These are phyloP conservation scores for Lagenaria siceraria DNA, from an alignment of 306 rosid species.

Conservation along the genomic window DNA sequence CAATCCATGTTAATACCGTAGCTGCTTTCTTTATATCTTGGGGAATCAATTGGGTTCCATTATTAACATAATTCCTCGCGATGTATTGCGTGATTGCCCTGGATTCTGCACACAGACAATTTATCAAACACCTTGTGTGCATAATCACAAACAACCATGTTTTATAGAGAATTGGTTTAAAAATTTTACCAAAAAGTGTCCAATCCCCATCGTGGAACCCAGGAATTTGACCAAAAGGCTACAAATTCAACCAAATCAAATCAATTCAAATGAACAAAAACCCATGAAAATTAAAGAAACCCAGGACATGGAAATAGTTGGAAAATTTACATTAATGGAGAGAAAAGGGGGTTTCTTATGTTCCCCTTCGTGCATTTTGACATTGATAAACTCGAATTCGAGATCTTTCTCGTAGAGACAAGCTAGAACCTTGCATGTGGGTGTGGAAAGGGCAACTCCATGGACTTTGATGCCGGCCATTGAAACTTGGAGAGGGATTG, in stretches of 20 bases:
- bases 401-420: constrained; percentile 43
- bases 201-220: constrained; percentile 60
- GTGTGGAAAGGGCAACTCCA: constrained; percentile 32
- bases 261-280: background rate
- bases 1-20: constrained; percentile 28
- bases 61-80: constrained; percentile 21
- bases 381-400: constrained; percentile 31
- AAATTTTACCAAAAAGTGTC: constrained; percentile 42
- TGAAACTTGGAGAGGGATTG: background rate
- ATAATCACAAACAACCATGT: no score
- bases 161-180: no score
- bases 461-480: constrained; percentile 49
- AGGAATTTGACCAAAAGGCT: constrained; percentile 85
- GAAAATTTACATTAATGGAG: constrained; percentile 41
- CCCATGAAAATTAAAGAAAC: background rate
- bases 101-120: constrained; percentile 15
- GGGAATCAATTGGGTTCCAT: constrained; percentile 31
- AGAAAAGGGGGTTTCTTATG: constrained; percentile 49
- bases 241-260: background rate
- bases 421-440: constrained; percentile 26
- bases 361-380: constrained; percentile 32
- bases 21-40: constrained; percentile 34
- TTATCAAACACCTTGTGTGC: background rate
- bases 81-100: constrained; percentile 51
- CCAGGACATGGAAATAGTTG: background rate